Evolutionary conservation across 2,329 filamentous ascomycete species (phyloP), one percentile per base, ranked within the genome.

Genomic region (Plenodomus tracheiphilus): DNA sequence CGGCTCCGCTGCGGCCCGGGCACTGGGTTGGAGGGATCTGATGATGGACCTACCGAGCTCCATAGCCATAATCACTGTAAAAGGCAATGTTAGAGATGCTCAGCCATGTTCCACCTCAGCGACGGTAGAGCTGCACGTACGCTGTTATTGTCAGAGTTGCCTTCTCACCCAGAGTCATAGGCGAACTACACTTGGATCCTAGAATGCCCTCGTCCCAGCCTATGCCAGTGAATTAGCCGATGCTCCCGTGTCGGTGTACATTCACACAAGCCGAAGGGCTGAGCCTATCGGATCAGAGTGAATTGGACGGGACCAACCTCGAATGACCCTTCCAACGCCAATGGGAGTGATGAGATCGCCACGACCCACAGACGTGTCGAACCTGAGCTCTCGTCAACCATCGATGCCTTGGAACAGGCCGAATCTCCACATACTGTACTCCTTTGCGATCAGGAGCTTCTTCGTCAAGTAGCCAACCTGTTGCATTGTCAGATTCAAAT

Each of bases 151-250:
- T 87, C 58, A 99, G 81, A 43, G 84, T 89, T 45, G 91, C 86
- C 79, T 89, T 93, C 82, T 97, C 93, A 71, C 93, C 92, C 50
- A 96, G 79, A 70, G 87, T 86, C 93, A 99, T 97, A 69, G 84
- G 79, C 34, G 50, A 44, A 41, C 41, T 51, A n/a, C 41, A 51
- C 37, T 61, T 62, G 20, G 63, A 66, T 47, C 62, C 71, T 42
- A 78, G 60, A 44, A 97, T 91, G 59, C 88, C 92, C 76, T 96
- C 75, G 58, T 80, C 78, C 78, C 77, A 79, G 52, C 77, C 76
- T 79, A 54, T 46, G 46, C 44, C 58, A 51, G 38, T 41, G 44
- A 19, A 51, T 68, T 46, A 68, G 62, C 58, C 36, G 39, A 55
- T 21, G 41, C 48, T 41, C 44, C 46, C 44, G 39, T 47, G 11